Evolutionary conservation across 2,329 filamentous ascomycete genomes (phyloP).

Genomic region (Botrytis tulipae): DNA sequence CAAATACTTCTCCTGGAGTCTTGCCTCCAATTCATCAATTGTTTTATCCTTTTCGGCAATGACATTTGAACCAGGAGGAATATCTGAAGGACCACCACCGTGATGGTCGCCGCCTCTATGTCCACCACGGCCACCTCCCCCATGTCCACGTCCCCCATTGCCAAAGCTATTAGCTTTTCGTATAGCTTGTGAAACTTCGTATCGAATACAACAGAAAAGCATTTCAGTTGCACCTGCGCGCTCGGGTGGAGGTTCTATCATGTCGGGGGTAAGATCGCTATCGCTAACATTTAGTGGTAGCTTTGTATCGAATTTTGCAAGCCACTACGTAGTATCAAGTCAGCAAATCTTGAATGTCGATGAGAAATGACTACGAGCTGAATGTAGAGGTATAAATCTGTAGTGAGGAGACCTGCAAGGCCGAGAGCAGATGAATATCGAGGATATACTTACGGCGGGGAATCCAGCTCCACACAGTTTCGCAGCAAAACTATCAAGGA

Average conservation of each 20-base stretch:
- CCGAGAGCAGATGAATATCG: not conserved
- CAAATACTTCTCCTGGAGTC: constrained; percentile 44
- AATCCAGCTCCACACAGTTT: constrained; percentile 54
- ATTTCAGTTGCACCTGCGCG: constrained; percentile 49
- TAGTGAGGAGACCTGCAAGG: not conserved
- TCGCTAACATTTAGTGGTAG: constrained; percentile 57
- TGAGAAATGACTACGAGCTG: not conserved
- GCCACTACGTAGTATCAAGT: constrained; percentile 26
- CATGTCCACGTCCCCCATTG: not conserved
- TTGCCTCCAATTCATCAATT: constrained; percentile 35
- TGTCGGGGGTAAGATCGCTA: constrained; percentile 48
- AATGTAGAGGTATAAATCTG: not conserved
- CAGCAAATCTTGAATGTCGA: not conserved
- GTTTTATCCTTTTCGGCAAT: constrained; percentile 32
- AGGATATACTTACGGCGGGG: constrained; percentile 24
- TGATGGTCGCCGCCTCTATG: not conserved
- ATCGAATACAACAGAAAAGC: constrained; percentile 43
- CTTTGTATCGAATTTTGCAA: constrained; percentile 47
- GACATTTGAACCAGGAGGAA: constrained; percentile 14
- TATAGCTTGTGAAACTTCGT: constrained; percentile 38
- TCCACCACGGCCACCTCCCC: not conserved
- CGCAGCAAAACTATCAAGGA: constrained; percentile 57
- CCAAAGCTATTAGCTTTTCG: constrained; percentile 23
- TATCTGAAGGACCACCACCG: not conserved
- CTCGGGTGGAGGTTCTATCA: constrained; percentile 43